These are phyloP conservation scores for Penicillium bovifimosum DNA, from an alignment of 495 filamentous ascomycete genomes.

Conservation along the genomic window DNA sequence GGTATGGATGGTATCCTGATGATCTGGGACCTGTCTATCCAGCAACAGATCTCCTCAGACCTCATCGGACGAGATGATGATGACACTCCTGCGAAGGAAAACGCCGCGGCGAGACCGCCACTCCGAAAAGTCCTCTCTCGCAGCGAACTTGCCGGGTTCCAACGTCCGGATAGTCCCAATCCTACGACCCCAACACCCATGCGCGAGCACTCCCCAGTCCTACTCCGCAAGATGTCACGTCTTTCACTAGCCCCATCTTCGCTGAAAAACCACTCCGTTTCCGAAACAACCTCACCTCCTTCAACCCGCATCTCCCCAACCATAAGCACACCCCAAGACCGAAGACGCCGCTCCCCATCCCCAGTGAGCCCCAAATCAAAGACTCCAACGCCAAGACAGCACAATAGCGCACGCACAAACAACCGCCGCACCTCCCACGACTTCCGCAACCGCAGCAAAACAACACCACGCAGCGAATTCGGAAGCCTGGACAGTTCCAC, in stretches of 20 bases:
- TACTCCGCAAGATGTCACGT: slow-evolving; percentile 53
- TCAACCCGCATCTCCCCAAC: slow-evolving; percentile 35
- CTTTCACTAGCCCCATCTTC: slow-evolving; percentile 33
- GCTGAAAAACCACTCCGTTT: slow-evolving; percentile 23
- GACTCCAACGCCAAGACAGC: slow-evolving; percentile 15
- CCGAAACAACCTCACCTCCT: slow-evolving; percentile 30
- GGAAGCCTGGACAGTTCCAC: slow-evolving; percentile 68
- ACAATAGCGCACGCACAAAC: slow-evolving; percentile 14
- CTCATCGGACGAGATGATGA: slow-evolving; percentile 27
- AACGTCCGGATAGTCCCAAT: slow-evolving; percentile 42
- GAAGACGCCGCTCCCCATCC: slow-evolving; percentile 41
- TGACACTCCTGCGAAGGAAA: slow-evolving; percentile 48
- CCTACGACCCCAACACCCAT: slow-evolving; percentile 47
- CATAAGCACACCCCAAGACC: slow-evolving; percentile 21
- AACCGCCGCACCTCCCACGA: slow-evolving; percentile 54
- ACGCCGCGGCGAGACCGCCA: slow-evolving; percentile 55
- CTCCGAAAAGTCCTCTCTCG: slow-evolving; percentile 70
- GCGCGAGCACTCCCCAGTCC: slow-evolving; percentile 59
- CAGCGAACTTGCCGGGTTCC: slow-evolving; percentile 72
- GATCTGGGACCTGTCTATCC: slow-evolving; percentile 65
- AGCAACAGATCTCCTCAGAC: slow-evolving; percentile 34
- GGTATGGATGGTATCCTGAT: slow-evolving; percentile 82
- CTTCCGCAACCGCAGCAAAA: slow-evolving; percentile 50
- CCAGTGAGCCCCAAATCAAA: slow-evolving; percentile 35
- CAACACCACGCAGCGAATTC: slow-evolving; percentile 47